These are phyloP conservation scores for Xylaria arbuscula DNA, from an alignment of 2,329 filamentous ascomycete species.

Conservation along the genomic window DNA sequence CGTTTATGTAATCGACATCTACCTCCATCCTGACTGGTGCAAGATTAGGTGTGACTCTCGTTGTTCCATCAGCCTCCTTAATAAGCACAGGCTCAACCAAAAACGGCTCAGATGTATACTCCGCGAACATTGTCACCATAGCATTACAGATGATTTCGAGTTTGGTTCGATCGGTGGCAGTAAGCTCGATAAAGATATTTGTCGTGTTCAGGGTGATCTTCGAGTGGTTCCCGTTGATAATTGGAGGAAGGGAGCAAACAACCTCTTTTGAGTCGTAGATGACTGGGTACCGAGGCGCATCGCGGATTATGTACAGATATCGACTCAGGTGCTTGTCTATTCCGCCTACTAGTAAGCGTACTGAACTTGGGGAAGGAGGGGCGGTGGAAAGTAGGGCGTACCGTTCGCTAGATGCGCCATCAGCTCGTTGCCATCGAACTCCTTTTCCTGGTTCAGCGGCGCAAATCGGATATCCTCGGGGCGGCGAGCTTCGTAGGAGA, in stretches of 20 bases:
- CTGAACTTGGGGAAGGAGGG: neutral
- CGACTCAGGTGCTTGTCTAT: slow-evolving; percentile 86
- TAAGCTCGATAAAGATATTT: slow-evolving; percentile 97
- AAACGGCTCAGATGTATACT: slow-evolving; percentile 88
- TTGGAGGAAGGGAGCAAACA: slow-evolving; percentile 94
- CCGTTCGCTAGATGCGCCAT: slow-evolving; percentile 91
- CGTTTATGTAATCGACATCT: slow-evolving; percentile 93
- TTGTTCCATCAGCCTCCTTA: slow-evolving; percentile 89
- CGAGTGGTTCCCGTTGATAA: slow-evolving; percentile 97
- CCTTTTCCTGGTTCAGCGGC: slow-evolving; percentile 89
- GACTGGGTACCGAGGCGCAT: slow-evolving; percentile 93
- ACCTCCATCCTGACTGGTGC: slow-evolving; percentile 80
- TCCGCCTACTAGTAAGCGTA: slow-evolving; percentile 26
- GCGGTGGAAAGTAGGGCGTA: slow-evolving; percentile 7
- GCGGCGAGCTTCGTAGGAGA: slow-evolving; percentile 92
- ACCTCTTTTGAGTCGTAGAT: slow-evolving; percentile 89
- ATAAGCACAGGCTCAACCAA: slow-evolving; percentile 93
- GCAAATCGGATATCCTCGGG: slow-evolving; percentile 93
- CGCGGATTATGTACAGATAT: slow-evolving; percentile 93
- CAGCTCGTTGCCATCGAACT: slow-evolving; percentile 87
- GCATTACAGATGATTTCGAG: slow-evolving; percentile 96
- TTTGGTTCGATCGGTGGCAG: slow-evolving; percentile 95
- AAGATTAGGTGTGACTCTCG: slow-evolving; percentile 83
- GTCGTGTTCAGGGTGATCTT: slow-evolving; percentile 93
- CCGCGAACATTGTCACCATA: slow-evolving; percentile 96